Evolutionary conservation across 2,329 filamentous ascomycete genomes (phyloP).

Genomic region (Stagonosporopsis cucurbitacearum): DNA sequence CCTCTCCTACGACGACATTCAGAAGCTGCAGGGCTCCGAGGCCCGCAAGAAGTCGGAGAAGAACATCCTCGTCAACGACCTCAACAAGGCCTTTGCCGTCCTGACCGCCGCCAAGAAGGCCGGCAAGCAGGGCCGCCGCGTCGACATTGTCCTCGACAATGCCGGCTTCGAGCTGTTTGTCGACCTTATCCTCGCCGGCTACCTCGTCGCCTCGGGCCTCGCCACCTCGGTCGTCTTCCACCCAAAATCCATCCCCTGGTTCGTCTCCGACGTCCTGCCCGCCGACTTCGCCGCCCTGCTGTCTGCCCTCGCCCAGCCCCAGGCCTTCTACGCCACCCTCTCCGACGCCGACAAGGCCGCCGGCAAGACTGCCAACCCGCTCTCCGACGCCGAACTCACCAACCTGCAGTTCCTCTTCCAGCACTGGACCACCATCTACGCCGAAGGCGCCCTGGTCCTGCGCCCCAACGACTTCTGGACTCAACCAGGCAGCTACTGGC

Average conservation of each 20-base stretch:
- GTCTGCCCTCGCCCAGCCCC: conserved; percentile 77
- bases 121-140: conserved; percentile 70
- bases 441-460: conserved; percentile 81
- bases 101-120: conserved; percentile 70
- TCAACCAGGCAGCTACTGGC: conserved; percentile 84
- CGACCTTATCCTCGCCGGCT: conserved; percentile 89
- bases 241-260: conserved; percentile 96
- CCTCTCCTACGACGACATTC: conserved; percentile 92
- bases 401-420: conserved; percentile 79
- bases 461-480: conserved; percentile 94
- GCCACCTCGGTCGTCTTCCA: conserved; percentile 88
- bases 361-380: conserved; percentile 63
- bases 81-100: conserved; percentile 72
- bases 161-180: conserved; percentile 97
- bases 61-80: conserved; percentile 91
- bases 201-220: conserved; percentile 81
- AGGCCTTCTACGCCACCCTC: conserved; percentile 77
- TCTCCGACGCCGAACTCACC: conserved; percentile 70
- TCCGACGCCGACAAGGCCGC: conserved; percentile 68
- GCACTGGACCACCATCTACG: conserved; percentile 80
- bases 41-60: conserved; percentile 86
- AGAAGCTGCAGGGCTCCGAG: conserved; percentile 89
- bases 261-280: conserved; percentile 93
- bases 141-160: conserved; percentile 97
- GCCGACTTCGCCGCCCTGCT: conserved; percentile 85